Percentiles rank a stretch among this genome's conserved stretches.
Conservation (phyloP, 305 asterid genomes). For the Fraxinus latifolia region DNA sequence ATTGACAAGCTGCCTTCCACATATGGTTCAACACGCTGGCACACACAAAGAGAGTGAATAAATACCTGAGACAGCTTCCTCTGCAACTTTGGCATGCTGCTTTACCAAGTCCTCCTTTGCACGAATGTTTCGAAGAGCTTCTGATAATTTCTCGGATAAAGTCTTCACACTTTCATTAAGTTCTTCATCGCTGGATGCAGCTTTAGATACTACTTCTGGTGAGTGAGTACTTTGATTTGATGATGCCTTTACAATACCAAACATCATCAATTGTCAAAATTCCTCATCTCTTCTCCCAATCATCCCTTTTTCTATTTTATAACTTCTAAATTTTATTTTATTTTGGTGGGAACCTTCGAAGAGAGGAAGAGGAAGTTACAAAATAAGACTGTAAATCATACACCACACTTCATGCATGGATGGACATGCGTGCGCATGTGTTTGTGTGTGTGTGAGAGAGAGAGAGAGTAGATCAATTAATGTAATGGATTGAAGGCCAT, state of each 20-base stretch:
- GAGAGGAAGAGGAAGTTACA: neutral
- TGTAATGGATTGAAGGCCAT: neutral
- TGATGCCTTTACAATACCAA: neutral
- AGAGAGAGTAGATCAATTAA: neutral
- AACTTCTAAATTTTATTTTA: neutral
- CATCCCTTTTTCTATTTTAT: neutral
- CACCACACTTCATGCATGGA: neutral
- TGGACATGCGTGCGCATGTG: neutral
- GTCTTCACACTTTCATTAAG: slow-evolving; percentile 41
- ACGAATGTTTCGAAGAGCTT: slow-evolving; percentile 60
- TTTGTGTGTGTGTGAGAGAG: neutral
- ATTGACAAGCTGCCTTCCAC: neutral
- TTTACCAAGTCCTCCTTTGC: slow-evolving; percentile 81
- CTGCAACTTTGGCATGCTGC: slow-evolving; percentile 90
- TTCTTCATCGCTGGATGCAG: slow-evolving; percentile 37
- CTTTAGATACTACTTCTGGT: slow-evolving; percentile 51
- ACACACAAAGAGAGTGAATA: neutral
- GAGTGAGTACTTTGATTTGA: slow-evolving; percentile 27
- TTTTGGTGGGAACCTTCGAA: neutral
- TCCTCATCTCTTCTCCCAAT: neutral
- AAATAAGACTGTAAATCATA: neutral
- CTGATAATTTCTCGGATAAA: slow-evolving; percentile 59
- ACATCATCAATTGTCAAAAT: neutral
- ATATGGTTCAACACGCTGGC: neutral
- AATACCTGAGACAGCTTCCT: slow-evolving; percentile 94